These are phyloP conservation scores for Solanum bukasovii DNA, from an alignment of 257 asterid genomes.

Conservation along the genomic window DNA sequence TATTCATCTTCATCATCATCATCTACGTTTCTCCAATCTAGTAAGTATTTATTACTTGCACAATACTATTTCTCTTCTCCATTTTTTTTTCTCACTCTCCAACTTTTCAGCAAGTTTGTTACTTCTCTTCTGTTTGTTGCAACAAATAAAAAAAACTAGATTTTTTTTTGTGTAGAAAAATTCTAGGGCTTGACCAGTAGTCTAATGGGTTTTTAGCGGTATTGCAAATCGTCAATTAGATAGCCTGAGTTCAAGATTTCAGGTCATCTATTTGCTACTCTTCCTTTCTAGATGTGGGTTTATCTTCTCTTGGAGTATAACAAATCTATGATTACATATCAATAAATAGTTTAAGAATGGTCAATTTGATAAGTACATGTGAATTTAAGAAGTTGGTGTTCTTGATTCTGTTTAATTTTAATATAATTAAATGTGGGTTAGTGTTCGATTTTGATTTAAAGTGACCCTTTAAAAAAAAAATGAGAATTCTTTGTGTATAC, in stretches of 20 bases:
- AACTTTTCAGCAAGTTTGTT: neutral
- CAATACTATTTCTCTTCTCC: neutral
- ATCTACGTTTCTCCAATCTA: neutral
- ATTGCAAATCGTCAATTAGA: neutral
- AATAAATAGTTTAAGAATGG: neutral
- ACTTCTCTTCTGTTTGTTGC: neutral
- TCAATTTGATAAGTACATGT: neutral
- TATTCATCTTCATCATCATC: neutral
- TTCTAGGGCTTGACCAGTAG: neutral
- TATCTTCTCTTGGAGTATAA: neutral
- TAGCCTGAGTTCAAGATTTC: neutral
- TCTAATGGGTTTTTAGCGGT: neutral
- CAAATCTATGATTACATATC: neutral
- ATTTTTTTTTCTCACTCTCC: neutral
- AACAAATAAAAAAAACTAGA: neutral
- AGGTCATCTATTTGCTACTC: neutral
- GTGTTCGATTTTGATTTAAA: neutral
- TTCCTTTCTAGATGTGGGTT: neutral
- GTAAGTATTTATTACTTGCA: neutral
- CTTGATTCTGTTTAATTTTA: neutral
- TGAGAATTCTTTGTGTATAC: neutral
- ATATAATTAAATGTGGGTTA: neutral
- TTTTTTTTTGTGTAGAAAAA: neutral
- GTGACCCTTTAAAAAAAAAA: neutral
- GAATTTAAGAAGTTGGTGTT: neutral